Percentiles rank a stretch among this genome's conserved stretches.
Evolutionary conservation across 176 grass and related monocot genomes (phyloP).

Genomic region (Aechmea fasciata): DNA sequence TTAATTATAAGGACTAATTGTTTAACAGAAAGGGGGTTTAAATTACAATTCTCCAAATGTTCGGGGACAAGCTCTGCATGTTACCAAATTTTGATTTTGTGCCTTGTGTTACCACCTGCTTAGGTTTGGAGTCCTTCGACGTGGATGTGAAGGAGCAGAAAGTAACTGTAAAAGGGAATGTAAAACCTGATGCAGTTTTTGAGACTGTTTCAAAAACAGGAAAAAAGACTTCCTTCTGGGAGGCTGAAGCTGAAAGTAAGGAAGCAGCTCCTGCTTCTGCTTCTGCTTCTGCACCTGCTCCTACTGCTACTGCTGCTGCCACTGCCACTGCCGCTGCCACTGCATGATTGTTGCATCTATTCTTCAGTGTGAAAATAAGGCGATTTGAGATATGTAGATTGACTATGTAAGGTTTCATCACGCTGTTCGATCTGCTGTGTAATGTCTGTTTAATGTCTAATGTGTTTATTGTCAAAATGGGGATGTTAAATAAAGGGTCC

Average conservation of each 20-base stretch:
- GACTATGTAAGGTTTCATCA: no score
- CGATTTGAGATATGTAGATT: no score
- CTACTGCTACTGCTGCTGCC: neutral
- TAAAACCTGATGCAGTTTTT: constrained; percentile 65
- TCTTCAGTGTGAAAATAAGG: no score
- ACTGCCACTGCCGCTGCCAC: neutral
- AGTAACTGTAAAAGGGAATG: constrained; percentile 76
- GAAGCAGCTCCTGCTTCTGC: constrained; percentile 8
- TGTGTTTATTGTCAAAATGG: no score
- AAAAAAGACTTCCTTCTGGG: constrained; percentile 76
- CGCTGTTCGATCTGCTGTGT: no score
- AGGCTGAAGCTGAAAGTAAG: constrained; percentile 26
- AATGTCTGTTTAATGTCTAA: no score
- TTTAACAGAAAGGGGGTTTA: neutral
- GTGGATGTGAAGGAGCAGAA: constrained; percentile 79
- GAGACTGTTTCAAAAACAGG: constrained; percentile 82
- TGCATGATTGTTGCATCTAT: neutral
- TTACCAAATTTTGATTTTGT: neutral
- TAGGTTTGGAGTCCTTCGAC: constrained; percentile 79
- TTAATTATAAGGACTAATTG: neutral
- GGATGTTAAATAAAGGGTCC: no score
- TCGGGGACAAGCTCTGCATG: no score
- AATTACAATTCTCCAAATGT: neutral
- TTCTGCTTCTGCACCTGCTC: neutral
- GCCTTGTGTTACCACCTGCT: neutral